These are phyloP conservation scores for Rhodotorula diobovata DNA, from an alignment of 768 basidiomycete species.

Conservation along the genomic window DNA sequence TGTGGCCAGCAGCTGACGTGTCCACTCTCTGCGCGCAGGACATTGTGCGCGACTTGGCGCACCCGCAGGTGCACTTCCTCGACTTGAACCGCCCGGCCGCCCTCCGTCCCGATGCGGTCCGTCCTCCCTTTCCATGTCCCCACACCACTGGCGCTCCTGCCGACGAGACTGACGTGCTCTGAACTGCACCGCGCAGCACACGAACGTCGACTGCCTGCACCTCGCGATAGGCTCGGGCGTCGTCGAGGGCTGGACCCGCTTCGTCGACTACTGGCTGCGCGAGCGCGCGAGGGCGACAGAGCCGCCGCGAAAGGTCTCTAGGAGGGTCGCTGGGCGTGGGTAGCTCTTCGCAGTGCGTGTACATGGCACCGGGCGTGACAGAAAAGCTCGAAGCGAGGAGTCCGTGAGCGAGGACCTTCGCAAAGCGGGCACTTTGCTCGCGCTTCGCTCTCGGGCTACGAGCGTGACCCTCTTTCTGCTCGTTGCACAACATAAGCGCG, in stretches of 20 bases:
- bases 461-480: too few species aligned
- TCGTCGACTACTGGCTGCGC: background rate
- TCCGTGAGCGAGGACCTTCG: too few species aligned
- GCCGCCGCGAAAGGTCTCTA: background rate
- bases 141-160: too few species aligned
- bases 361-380: too few species aligned
- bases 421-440: too few species aligned
- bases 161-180: too few species aligned
- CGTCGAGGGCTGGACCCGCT: conserved; percentile 7
- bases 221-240: conserved; percentile 1
- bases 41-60: background rate
- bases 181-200: background rate
- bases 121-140: background rate
- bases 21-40: background rate
- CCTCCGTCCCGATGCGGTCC: background rate
- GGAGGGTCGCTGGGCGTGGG: too few species aligned
- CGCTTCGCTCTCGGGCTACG: too few species aligned
- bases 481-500: too few species aligned
- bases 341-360: too few species aligned
- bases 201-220: conserved; percentile 10
- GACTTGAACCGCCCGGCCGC: background rate
- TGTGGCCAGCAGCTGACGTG: background rate
- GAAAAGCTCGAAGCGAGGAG: too few species aligned
- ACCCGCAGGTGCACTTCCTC: background rate
- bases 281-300: background rate